phyloP scores from a whole-genome alignment of 2,329 filamentous ascomycete genomes.

The Apiospora phragmitis region DNA sequence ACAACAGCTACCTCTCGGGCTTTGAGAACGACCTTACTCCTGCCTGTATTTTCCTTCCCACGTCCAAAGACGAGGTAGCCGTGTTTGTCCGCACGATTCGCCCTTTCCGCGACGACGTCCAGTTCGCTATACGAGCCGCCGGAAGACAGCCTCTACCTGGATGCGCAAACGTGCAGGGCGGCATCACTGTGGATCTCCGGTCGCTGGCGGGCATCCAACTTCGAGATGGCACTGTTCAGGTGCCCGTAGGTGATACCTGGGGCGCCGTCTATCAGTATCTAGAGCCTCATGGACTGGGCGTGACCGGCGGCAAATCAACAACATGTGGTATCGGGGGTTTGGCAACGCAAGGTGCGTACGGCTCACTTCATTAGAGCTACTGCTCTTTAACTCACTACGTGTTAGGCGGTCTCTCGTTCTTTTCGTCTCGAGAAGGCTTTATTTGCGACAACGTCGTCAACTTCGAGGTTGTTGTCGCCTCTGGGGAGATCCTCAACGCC shows the following conservation, averaged over 20 bases:
- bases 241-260: not conserved
- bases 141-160: slow-evolving; percentile 41
- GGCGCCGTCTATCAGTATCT: not conserved
- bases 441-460: slow-evolving; percentile 37
- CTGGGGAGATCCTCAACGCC: slow-evolving; percentile 27
- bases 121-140: slow-evolving; percentile 41
- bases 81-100: not conserved
- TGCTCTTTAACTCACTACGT: not conserved
- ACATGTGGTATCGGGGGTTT: not conserved
- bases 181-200: slow-evolving; percentile 34
- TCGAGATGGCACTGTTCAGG: not conserved
- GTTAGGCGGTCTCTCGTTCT: slow-evolving; percentile 38
- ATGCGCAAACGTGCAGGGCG: slow-evolving; percentile 35
- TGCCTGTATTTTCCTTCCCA: slow-evolving; percentile 14
- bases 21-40: slow-evolving; percentile 13
- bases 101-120: slow-evolving; percentile 10
- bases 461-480: slow-evolving; percentile 42
- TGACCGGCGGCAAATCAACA: not conserved
- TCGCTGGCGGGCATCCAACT: slow-evolving; percentile 30
- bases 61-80: slow-evolving; percentile 16
- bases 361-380: not conserved
- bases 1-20: slow-evolving; percentile 11
- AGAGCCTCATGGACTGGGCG: not conserved
- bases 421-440: slow-evolving; percentile 39
- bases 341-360: not conserved